Percentiles rank a stretch among this genome's conserved stretches.
Evolutionary conservation across 2,329 filamentous ascomycete genomes (phyloP).

Genomic region (Neodidymelliopsis sp.): DNA sequence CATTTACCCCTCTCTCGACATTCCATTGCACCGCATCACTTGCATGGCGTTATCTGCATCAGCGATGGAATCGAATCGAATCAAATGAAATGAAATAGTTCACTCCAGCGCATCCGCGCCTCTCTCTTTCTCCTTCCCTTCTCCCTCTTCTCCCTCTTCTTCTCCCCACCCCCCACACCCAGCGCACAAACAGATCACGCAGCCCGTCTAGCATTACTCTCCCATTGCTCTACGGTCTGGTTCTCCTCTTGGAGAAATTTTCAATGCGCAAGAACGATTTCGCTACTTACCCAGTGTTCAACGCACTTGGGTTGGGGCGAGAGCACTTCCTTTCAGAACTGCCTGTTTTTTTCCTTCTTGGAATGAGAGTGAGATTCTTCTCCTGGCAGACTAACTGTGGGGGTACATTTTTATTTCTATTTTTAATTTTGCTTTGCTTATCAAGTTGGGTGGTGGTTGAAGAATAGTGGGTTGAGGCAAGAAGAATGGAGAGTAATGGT

Average conservation of each 20-base stretch:
- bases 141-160: not conserved
- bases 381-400: constrained; percentile 46
- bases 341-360: constrained; percentile 22
- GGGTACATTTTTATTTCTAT: constrained; percentile 27
- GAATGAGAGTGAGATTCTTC: constrained; percentile 39
- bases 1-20: too few species aligned
- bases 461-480: too few species aligned
- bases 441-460: not conserved
- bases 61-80: too few species aligned
- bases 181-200: constrained; percentile 12
- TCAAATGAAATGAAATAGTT: too few species aligned
- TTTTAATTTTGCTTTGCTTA: not conserved
- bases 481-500: not conserved
- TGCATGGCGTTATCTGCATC: too few species aligned
- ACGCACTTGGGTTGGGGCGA: constrained; percentile 29
- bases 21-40: too few species aligned
- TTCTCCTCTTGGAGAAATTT: constrained; percentile 10
- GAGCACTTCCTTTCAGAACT: constrained; percentile 45
- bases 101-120: not conserved
- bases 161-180: not conserved
- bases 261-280: constrained; percentile 5
- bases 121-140: not conserved
- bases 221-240: constrained; percentile 4
- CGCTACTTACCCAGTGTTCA: not conserved
- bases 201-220: not conserved